These are phyloP conservation scores for Lodderomyces margitis DNA, from an alignment of 1,139 yeast species.

Conservation along the genomic window DNA sequence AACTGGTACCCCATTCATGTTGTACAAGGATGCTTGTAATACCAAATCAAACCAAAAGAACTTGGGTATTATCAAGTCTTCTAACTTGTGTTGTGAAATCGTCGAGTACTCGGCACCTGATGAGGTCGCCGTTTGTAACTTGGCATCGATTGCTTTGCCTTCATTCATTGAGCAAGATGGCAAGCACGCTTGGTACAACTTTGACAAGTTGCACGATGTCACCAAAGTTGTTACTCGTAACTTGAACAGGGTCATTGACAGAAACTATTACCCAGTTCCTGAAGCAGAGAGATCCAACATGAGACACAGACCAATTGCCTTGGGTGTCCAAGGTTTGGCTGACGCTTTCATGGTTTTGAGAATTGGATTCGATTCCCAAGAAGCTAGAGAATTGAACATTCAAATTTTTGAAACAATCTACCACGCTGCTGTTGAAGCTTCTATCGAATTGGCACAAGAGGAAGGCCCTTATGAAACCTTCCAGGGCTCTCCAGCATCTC, in stretches of 20 bases:
- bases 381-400: constrained; percentile 53
- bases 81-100: constrained; percentile 87
- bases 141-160: constrained; percentile 85
- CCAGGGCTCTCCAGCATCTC: constrained; percentile 58
- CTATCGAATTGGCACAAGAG: constrained; percentile 49
- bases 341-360: constrained; percentile 57
- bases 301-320: constrained; percentile 60
- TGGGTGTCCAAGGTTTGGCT: constrained; percentile 65
- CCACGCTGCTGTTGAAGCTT: constrained; percentile 58
- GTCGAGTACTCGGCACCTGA: constrained; percentile 86
- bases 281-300: constrained; percentile 52
- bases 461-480: constrained; percentile 51
- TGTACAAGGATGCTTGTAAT: constrained; percentile 87
- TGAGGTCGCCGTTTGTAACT: constrained; percentile 88
- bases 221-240: constrained; percentile 54
- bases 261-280: constrained; percentile 55
- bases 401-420: constrained; percentile 62
- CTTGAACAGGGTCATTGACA: constrained; percentile 56
- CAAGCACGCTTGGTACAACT: constrained; percentile 45
- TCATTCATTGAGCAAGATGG: constrained; percentile 54
- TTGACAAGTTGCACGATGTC: constrained; percentile 53
- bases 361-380: constrained; percentile 56
- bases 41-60: constrained; percentile 81
- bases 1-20: constrained; percentile 91
- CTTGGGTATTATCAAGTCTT: constrained; percentile 82